phyloP scores from a whole-genome alignment of 441 rosid genomes.

The Populus hybrid region DNA sequence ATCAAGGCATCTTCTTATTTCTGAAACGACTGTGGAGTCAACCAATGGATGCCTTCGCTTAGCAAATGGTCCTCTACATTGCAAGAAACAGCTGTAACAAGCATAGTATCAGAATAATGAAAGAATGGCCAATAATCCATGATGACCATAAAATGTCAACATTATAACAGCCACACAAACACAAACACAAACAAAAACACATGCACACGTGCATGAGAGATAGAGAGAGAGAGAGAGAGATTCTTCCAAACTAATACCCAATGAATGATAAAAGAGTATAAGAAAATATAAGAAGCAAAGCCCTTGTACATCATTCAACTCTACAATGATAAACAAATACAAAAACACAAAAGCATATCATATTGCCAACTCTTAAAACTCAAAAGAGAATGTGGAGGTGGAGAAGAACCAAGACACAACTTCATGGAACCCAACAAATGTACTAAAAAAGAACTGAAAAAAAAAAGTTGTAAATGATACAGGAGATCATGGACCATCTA shows the following conservation, averaged over 20 bases:
- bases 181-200: neutral
- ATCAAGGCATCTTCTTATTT: conserved; percentile 80
- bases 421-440: neutral
- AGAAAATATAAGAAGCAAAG: neutral
- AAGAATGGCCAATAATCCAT: neutral
- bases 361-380: neutral
- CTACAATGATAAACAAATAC: neutral
- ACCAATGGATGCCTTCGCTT: conserved; percentile 91
- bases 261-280: neutral
- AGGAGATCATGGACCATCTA: neutral
- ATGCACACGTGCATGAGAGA: neutral
- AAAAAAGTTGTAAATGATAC: neutral
- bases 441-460: neutral
- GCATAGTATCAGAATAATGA: conserved; percentile 7
- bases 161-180: neutral
- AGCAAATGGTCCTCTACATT: conserved; percentile 93
- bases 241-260: neutral
- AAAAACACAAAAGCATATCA: neutral
- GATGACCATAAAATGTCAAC: neutral
- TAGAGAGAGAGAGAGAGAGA: too few species aligned
- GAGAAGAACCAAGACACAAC: neutral
- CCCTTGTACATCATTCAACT: neutral
- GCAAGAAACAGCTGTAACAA: conserved; percentile 80
- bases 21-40: conserved; percentile 72
- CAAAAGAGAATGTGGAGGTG: neutral